phyloP scores from a whole-genome alignment of 2,329 filamentous ascomycete genomes.

The Aphanocladium album region DNA sequence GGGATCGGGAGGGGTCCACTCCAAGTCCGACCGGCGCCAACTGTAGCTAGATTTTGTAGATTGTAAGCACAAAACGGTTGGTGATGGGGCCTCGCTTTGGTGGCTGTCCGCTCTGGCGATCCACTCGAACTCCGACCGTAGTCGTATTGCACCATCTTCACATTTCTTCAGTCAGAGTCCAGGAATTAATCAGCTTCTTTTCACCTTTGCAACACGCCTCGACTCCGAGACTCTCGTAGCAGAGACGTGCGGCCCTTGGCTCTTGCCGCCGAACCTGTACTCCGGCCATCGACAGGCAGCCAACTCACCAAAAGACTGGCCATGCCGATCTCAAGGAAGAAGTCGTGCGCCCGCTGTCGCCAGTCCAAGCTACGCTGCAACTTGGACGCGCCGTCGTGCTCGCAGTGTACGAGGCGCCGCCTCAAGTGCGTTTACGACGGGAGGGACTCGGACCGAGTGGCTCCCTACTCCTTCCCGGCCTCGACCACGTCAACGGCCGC shows the following conservation, averaged over 20 bases:
- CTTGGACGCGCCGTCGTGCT: conserved; percentile 9
- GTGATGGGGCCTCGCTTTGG: not conserved
- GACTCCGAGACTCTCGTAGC: not conserved
- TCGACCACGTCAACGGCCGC: not conserved
- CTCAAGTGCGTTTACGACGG: conserved; percentile 14
- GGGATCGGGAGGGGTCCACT: not conserved
- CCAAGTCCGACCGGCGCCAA: not conserved
- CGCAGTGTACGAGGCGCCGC: conserved; percentile 7
- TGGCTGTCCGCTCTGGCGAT: not conserved
- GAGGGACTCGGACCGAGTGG: not conserved
- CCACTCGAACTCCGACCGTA: not conserved
- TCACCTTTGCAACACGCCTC: not conserved
- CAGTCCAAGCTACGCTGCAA: conserved; percentile 14
- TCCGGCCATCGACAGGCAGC: not conserved
- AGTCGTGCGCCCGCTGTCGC: conserved; percentile 15
- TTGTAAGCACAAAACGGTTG: not conserved
- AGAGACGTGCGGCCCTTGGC: not conserved
- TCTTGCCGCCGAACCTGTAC: too few species aligned
- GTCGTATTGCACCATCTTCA: not conserved
- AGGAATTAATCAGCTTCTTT: not conserved
- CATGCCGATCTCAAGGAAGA: conserved; percentile 7
- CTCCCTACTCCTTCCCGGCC: not conserved
- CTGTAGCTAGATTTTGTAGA: not conserved
- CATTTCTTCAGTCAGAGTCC: not conserved
- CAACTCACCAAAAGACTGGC: not conserved